Evolutionary conservation across 1,139 yeast genomes (phyloP), one percentile per base, ranked within the genome.

Genomic region (Suhomyces bribrorum): DNA sequence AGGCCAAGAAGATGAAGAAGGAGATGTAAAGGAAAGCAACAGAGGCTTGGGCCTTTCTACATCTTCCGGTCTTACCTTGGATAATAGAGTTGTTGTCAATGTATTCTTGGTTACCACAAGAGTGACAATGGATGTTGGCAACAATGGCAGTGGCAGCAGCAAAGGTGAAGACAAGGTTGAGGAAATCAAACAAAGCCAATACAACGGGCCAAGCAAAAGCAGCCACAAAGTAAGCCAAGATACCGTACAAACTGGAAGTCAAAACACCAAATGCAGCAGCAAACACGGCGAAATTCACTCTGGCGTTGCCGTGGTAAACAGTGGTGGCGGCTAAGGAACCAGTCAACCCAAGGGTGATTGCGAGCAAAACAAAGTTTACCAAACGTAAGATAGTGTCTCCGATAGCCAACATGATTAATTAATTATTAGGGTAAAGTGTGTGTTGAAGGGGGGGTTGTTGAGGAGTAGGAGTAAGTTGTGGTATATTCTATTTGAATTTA

Each of bases 121-220:
- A 84, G 77, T 89, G 96, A 47, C 74, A 77, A 65, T 88, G 79
- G 62, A 86, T 82, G 55, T 83, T 94, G 48, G 89, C 95, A 41
- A 97, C 97, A 62, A 92, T 72, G 38, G 96, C 96, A 42, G 95
- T 81, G 51, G 92, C 97, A 52, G 87, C 97, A 41, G 97, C 82
- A 67, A 92, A 87, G 44, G 96, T 83, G 80, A 92, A 90, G 51
- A 90, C 86, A 59, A 83, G 70, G 78, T 89, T 88, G 66, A 92
- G 73, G 68, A 88, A 83, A 75, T 92, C 98, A 59, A 87, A 69
- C 41, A 72, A 55, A 42, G 83, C 80, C 61, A 87, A 68, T 50
- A 89, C 64, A 42, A 86, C 66, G 52, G 97, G 97, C 84, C 94
- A 86, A 35, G 96, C 95, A 48, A 90, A 74, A 50, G 83, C 80